Percentiles rank a stretch among this genome's conserved stretches.
Conservation (phyloP, 371 early-diverging fungal genomes). For the Zychaea mexicana region DNA sequence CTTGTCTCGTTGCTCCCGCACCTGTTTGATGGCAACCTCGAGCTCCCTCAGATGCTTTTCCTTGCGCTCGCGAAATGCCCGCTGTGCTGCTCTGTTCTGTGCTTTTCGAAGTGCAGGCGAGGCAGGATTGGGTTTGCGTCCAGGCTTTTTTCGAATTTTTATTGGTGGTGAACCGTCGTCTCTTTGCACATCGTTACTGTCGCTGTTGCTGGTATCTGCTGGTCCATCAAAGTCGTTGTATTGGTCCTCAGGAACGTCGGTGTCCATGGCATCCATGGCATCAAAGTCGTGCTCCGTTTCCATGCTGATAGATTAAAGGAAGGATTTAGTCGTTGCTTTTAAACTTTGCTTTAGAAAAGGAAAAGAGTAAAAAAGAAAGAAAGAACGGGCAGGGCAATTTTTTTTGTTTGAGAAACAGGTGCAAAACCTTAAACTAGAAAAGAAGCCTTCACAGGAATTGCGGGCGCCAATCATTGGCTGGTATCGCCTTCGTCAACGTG, state of each 20-base stretch:
- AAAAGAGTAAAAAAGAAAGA: neutral
- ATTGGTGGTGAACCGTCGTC: conserved; percentile 14
- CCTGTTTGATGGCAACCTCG: conserved; percentile 65
- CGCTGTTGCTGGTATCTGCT: too few relatives aligned
- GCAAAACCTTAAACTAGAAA: conserved; percentile 1
- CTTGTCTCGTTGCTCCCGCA: conserved; percentile 62
- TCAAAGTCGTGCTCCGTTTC: neutral
- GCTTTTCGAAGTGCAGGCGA: conserved; percentile 77
- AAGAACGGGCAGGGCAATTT: neutral
- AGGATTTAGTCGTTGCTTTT: neutral
- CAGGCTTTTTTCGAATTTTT: conserved; percentile 74
- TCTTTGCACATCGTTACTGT: neutral
- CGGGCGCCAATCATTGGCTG: neutral
- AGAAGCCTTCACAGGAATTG: neutral
- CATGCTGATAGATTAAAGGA: neutral
- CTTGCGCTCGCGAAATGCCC: conserved; percentile 83
- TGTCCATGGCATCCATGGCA: neutral
- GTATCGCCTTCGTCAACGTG: neutral
- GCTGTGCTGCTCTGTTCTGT: conserved; percentile 83
- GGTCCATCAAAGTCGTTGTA: neutral
- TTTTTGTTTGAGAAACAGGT: neutral
- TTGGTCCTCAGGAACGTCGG: neutral
- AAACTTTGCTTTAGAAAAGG: neutral
- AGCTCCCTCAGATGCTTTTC: conserved; percentile 71
- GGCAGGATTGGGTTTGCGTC: conserved; percentile 81